Percentiles rank a stretch among this genome's conserved stretches.
Conservation (phyloP, 2,329 filamentous ascomycete species). For the Fusarium odoratissimum region DNA sequence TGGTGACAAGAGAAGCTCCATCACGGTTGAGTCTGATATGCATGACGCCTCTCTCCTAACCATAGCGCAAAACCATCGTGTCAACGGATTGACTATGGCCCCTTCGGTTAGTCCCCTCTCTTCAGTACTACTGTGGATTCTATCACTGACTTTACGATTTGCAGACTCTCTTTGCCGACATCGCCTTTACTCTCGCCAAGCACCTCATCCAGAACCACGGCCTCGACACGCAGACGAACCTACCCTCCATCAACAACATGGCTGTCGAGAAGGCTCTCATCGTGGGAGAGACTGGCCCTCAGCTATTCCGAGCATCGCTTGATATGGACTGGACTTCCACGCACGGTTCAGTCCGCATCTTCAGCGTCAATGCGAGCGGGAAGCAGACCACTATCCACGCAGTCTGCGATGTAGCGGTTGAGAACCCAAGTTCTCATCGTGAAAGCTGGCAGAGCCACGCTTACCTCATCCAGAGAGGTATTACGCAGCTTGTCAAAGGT, state of each 20-base stretch:
- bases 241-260: not conserved
- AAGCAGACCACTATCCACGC: not conserved
- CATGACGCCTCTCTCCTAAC: not conserved
- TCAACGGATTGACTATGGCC: not conserved
- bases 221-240: not conserved
- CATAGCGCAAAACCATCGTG: not conserved
- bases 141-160: fast-evolving
- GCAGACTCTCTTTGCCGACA: not conserved
- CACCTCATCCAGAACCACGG: not conserved
- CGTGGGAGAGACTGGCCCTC: not conserved
- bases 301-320: not conserved
- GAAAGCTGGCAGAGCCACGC: not conserved
- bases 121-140: fast-evolving
- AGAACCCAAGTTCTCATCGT: not conserved
- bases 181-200: not conserved
- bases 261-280: not conserved
- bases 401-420: not conserved
- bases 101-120: not conserved
- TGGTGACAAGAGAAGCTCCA: not conserved
- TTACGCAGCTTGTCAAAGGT: not conserved
- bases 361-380: not conserved
- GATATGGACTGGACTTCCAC: not conserved
- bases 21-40: not conserved
- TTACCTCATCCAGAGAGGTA: not conserved
- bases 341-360: not conserved